Evolutionary conservation across 306 rosid species (phyloP).

Genomic region (Citrullus amarus): DNA sequence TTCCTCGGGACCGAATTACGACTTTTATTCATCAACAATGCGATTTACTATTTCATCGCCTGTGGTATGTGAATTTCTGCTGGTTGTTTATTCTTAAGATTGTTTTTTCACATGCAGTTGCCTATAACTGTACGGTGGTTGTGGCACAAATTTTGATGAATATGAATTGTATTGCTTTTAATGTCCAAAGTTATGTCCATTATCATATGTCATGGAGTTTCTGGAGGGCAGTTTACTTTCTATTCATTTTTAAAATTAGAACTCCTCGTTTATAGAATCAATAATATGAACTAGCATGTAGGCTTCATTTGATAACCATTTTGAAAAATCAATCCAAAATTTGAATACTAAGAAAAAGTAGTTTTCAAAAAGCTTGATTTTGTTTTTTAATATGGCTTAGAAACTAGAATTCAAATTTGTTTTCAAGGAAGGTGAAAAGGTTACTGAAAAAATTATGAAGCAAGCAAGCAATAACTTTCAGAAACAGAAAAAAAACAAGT

Average conservation of each 20-base stretch:
- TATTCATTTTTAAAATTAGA: background rate
- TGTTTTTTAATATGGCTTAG: too few species aligned
- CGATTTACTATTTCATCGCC: constrained; percentile 81
- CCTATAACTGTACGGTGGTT: background rate
- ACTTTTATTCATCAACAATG: constrained; percentile 59
- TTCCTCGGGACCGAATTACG: constrained; percentile 87
- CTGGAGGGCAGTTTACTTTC: background rate
- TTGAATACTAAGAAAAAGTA: too few species aligned
- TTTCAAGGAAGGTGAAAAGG: too few species aligned
- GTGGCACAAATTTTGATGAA: background rate
- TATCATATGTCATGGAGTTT: background rate
- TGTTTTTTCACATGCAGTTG: background rate
- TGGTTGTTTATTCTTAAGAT: background rate
- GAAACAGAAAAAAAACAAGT: too few species aligned
- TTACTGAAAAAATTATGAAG: too few species aligned
- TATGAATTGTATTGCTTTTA: background rate
- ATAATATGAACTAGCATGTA: background rate
- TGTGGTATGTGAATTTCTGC: constrained; percentile 49
- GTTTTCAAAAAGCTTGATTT: too few species aligned
- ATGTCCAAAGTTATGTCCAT: background rate
- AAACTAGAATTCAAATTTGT: too few species aligned
- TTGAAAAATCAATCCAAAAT: too few species aligned
- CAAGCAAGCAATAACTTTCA: too few species aligned
- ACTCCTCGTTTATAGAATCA: background rate
- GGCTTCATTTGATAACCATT: too few species aligned